A percentile compares a stretch with the other conserved stretches of the same genome.
These are phyloP conservation scores for Diversispora eburnea DNA, from an alignment of 192 early-diverging fungal species.

Conservation along the genomic window DNA sequence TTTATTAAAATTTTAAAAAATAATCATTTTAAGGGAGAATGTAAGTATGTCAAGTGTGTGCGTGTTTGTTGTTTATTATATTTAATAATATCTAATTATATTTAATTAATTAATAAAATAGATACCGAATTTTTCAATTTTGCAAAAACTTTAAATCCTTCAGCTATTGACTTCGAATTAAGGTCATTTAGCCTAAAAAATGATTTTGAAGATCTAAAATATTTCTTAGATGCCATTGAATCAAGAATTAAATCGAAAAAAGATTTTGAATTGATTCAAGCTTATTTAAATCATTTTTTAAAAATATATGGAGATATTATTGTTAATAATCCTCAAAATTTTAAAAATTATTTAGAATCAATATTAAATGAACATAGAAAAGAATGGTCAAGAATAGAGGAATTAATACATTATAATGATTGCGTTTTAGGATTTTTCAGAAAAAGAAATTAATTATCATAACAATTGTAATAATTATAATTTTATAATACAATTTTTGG, in stretches of 20 bases:
- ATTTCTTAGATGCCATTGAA: constrained; percentile 65
- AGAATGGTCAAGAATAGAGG: constrained; percentile 59
- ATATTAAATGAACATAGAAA: constrained; percentile 40
- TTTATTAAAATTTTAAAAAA: constrained; percentile 56
- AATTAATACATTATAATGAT: constrained; percentile 57
- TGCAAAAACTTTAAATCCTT: constrained; percentile 74
- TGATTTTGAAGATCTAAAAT: constrained; percentile 54
- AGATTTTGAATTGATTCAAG: constrained; percentile 87
- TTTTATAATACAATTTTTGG: too few relatives aligned
- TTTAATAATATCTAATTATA: not conserved
- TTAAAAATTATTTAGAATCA: constrained; percentile 35
- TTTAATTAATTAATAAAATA: constrained; percentile 20
- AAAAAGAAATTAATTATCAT: constrained; percentile 62
- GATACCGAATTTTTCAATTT: constrained; percentile 65
- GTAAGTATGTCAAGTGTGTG: constrained; percentile 29
- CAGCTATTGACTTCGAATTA: constrained; percentile 82
- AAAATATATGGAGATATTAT: constrained; percentile 79
- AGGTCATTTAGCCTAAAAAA: constrained; percentile 70
- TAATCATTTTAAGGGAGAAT: constrained; percentile 43
- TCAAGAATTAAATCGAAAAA: constrained; percentile 57
- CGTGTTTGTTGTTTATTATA: too few relatives aligned
- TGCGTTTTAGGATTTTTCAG: constrained; percentile 64
- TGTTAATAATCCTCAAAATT: constrained; percentile 42
- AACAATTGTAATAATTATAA: too few relatives aligned
- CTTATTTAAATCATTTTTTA: constrained; percentile 74